These are phyloP conservation scores for Yarrowia porcina DNA, from an alignment of 805 yeast species.

Conservation along the genomic window DNA sequence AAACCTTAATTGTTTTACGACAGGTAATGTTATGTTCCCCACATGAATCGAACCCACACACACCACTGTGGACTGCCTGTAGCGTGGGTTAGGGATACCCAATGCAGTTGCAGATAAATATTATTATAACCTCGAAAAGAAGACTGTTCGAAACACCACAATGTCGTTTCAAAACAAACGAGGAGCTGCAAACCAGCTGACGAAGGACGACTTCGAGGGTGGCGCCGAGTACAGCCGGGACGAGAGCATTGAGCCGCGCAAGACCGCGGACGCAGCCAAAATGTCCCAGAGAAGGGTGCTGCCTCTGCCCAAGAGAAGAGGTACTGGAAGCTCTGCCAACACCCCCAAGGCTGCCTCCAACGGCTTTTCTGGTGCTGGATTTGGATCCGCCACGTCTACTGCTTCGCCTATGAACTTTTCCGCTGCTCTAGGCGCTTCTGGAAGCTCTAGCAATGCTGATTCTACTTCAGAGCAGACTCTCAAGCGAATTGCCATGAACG, in stretches of 20 bases:
- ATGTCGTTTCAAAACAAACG: slow-evolving; percentile 46
- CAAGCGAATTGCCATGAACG: slow-evolving; percentile 55
- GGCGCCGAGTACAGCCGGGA: slow-evolving; percentile 43
- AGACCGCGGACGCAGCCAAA: slow-evolving; percentile 57
- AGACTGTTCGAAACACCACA: not conserved
- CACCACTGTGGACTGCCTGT: no score
- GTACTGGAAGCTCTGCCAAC: not conserved
- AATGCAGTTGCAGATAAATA: not conserved
- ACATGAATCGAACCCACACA: not conserved
- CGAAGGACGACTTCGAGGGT: slow-evolving; percentile 47
- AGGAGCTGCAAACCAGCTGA: slow-evolving; percentile 61
- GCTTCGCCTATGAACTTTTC: not conserved
- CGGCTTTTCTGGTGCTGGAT: not conserved
- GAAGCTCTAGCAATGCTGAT: not conserved
- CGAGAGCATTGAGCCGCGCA: slow-evolving; percentile 37
- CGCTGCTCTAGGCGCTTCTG: not conserved
- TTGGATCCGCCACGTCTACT: slow-evolving; percentile 14
- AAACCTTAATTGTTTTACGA: no score
- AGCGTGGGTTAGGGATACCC: not conserved
- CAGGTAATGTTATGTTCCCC: no score
- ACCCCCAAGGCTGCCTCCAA: not conserved
- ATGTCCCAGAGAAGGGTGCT: slow-evolving; percentile 70
- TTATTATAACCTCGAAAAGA: not conserved
- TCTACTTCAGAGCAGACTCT: not conserved
- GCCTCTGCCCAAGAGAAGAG: slow-evolving; percentile 35